phyloP scores from a whole-genome alignment of 2,329 filamentous ascomycete genomes.

The Botrytis elliptica region DNA sequence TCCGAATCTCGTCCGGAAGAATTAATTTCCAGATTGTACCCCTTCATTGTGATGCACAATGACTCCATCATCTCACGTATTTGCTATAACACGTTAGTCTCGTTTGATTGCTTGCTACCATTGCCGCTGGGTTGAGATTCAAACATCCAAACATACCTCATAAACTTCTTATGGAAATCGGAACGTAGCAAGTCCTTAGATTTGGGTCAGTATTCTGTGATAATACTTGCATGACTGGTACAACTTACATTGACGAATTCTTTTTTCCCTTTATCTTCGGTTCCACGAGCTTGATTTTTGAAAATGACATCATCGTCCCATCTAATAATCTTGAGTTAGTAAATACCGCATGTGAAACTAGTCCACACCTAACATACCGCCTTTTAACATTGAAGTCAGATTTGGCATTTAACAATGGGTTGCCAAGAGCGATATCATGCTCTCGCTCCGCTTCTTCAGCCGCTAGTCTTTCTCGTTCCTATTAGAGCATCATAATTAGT shows the following conservation, averaged over 20 bases:
- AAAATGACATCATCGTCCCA: conserved; percentile 99
- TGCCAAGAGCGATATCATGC: conserved; percentile 85
- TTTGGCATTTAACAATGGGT: conserved; percentile 80
- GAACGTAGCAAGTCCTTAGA: conserved; percentile 78
- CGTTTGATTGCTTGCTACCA: neutral
- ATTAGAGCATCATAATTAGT: conserved; percentile 23
- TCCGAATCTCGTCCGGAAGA: neutral
- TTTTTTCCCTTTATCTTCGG: conserved; percentile 87
- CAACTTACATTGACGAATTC: conserved; percentile 89
- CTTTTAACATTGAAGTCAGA: conserved; percentile 87
- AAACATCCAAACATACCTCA: conserved; percentile 50
- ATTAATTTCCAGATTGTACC: neutral
- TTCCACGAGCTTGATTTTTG: conserved; percentile 95
- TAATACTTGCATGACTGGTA: conserved; percentile 19
- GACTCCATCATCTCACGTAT: conserved; percentile 38
- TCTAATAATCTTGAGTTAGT: conserved; percentile 41
- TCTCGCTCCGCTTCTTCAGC: conserved; percentile 82
- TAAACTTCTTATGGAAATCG: conserved; percentile 97
- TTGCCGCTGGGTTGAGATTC: neutral
- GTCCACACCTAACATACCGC: conserved; percentile 40
- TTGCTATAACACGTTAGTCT: conserved; percentile 33
- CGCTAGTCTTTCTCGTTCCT: conserved; percentile 78
- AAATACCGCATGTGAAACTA: neutral
- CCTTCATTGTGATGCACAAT: neutral
- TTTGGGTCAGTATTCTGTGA: conserved; percentile 23